phyloP scores from a whole-genome alignment of 2,329 filamentous ascomycete species.

The Pyrenophora seminiperda region DNA sequence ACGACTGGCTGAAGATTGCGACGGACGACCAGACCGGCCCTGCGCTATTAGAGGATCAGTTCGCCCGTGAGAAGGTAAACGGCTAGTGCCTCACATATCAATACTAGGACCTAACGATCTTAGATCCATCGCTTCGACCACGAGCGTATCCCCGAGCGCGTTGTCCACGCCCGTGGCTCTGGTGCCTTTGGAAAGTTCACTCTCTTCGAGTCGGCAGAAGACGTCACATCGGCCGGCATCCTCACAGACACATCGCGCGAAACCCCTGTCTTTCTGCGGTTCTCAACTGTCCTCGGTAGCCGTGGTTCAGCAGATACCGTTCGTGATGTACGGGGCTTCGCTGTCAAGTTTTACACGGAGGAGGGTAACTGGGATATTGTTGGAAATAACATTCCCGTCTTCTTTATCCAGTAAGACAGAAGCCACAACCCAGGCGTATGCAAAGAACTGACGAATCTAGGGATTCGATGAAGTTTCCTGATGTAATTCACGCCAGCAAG shows the following conservation, averaged over 20 bases:
- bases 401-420: constrained; percentile 65
- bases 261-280: constrained; percentile 72
- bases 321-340: constrained; percentile 81
- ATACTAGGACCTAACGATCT: constrained; percentile 8
- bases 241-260: constrained; percentile 70
- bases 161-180: constrained; percentile 69
- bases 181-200: constrained; percentile 71
- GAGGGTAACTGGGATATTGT: constrained; percentile 80
- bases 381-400: constrained; percentile 75
- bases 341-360: constrained; percentile 76
- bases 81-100: too few species aligned
- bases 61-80: constrained; percentile 72
- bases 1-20: constrained; percentile 75
- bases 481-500: constrained; percentile 67
- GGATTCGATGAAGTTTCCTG: constrained; percentile 75
- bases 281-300: constrained; percentile 78
- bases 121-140: constrained; percentile 79
- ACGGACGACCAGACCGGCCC: constrained; percentile 69
- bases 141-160: constrained; percentile 70
- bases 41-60: constrained; percentile 71
- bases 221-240: constrained; percentile 67
- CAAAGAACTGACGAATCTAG: too few species aligned
- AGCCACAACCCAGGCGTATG: too few species aligned
- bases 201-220: constrained; percentile 65
- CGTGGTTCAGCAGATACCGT: constrained; percentile 80